Conservation (phyloP, 2,329 filamentous ascomycete species). For the Pseudomassariella vexata region DNA sequence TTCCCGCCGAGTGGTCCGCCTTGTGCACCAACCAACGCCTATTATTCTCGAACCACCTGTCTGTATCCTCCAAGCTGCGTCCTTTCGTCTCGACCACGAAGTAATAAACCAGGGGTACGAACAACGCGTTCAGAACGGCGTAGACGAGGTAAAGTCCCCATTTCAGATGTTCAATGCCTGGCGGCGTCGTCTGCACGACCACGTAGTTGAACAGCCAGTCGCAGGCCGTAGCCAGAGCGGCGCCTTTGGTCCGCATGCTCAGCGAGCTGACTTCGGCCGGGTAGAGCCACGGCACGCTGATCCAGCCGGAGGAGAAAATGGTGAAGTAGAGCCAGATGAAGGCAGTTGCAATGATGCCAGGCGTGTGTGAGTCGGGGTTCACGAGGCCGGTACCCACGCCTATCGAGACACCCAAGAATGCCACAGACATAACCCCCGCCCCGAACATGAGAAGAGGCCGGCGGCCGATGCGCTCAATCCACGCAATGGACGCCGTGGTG, state of each 20-base stretch:
- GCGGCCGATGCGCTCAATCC: slow-evolving; percentile 37
- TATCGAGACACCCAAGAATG: no score
- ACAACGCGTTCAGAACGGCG: slow-evolving; percentile 35
- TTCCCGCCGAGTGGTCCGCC: no score
- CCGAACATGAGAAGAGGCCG: slow-evolving; percentile 48
- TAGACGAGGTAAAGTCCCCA: slow-evolving; percentile 48
- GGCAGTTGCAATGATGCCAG: no score
- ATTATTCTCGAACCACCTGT: slow-evolving; percentile 21
- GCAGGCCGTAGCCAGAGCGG: slow-evolving; percentile 24
- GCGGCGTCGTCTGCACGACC: slow-evolving; percentile 27
- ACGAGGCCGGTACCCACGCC: no score
- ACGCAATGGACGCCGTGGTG: slow-evolving; percentile 18
- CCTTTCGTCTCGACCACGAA: slow-evolving; percentile 10
- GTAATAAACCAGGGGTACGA: slow-evolving; percentile 26
- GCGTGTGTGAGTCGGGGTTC: no score
- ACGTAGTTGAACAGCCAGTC: slow-evolving; percentile 29
- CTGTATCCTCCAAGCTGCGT: slow-evolving; percentile 16
- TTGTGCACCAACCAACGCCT: no score
- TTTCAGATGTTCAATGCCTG: slow-evolving; percentile 32
- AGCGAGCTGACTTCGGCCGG: slow-evolving; percentile 42
- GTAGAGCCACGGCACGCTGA: slow-evolving; percentile 38
- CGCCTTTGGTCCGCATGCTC: slow-evolving; percentile 26
- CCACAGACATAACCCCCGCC: no score
- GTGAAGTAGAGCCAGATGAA: no score
- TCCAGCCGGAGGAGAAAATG: no score